These are phyloP conservation scores for Metahyphopichia silvanorum DNA, from an alignment of 805 yeast genomes.

Conservation along the genomic window DNA sequence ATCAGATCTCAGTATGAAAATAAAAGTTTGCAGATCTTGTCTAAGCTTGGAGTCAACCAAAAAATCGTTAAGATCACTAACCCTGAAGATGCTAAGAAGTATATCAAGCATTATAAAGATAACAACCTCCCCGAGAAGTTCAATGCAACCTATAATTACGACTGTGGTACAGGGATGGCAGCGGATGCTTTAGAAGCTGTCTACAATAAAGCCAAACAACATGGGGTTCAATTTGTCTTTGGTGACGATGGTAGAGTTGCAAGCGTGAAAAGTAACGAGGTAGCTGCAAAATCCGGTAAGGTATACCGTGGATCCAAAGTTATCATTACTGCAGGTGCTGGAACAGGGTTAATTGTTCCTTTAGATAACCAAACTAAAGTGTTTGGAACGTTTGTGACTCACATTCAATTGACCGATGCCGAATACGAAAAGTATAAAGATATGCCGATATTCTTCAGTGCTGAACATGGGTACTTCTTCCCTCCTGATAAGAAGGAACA, in stretches of 20 bases:
- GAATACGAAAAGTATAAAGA: constrained; percentile 34
- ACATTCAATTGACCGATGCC: constrained; percentile 28
- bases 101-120: constrained; percentile 4
- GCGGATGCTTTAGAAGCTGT: constrained; percentile 10
- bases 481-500: constrained; percentile 40
- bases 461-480: constrained; percentile 44
- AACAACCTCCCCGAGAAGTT: constrained; percentile 8
- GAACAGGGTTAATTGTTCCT: constrained; percentile 29
- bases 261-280: constrained; percentile 3
- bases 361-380: constrained; percentile 28
- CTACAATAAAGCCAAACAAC: constrained; percentile 3
- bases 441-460: constrained; percentile 42
- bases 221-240: constrained; percentile 10
- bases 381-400: constrained; percentile 33
- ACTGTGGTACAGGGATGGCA: constrained; percentile 14
- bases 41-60: constrained; percentile 8
- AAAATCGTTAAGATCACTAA: constrained; percentile 2
- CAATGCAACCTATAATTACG: constrained; percentile 7
- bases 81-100: constrained; percentile 3
- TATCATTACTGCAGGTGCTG: constrained; percentile 36
- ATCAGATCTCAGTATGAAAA: constrained; percentile 8
- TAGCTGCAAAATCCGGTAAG: constrained; percentile 15
- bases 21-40: constrained; percentile 8
- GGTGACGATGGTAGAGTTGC: constrained; percentile 10
- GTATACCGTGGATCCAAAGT: constrained; percentile 25